Evolutionary conservation across 345 rosid species (phyloP), one percentile per base, ranked within the genome.

Genomic region (Rhodamnia argentea): DNA sequence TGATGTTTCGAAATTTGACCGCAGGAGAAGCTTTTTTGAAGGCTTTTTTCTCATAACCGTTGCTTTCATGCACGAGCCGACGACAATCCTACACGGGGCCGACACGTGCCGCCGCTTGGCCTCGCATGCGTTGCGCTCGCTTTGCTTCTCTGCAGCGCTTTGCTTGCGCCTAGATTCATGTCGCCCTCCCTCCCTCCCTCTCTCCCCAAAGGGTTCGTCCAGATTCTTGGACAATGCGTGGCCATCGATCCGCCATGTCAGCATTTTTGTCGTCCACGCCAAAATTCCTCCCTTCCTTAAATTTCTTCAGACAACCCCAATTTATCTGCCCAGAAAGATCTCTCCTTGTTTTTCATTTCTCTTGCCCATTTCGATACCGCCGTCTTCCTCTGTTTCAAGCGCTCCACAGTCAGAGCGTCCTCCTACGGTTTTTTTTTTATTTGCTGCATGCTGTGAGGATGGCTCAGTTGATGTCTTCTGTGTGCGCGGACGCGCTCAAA

Each of bases 381-480:
- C 23, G 52, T 50, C 52, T 51, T 37, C 5, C 78, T 40, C 26
- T 37, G 81, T 70, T 70, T 70, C 81, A 18, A 70, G 81, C 37
- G 20, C 81, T 70, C 81, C 81, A 40, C 12, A 37, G 5, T 10
- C 47, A 37, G 26, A 40, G 26, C 47, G 40, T n/a, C 50, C 12
- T 13, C 9, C 52, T 10, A 7, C 12, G 14, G 3, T 5, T 42
- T 13, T 47, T 86, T 26, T 26, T 50, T 57, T 5, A 6, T 55
- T 83, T 23, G 87, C 82, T 16, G 86, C 86, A 75, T 82, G 78
- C 76, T 82, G 52, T 23, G 44, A 12, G 87, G 76, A 96, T 97
- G 99, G 98, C 99, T 85, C 98, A 93, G 85, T 86, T 94, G 86
- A 91, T 95, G 83, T 91, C 94, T 47, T 94, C 98, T 76, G 95